Evolutionary conservation across 768 basidiomycete species (phyloP).

Genomic region (Tulasnella sp.): DNA sequence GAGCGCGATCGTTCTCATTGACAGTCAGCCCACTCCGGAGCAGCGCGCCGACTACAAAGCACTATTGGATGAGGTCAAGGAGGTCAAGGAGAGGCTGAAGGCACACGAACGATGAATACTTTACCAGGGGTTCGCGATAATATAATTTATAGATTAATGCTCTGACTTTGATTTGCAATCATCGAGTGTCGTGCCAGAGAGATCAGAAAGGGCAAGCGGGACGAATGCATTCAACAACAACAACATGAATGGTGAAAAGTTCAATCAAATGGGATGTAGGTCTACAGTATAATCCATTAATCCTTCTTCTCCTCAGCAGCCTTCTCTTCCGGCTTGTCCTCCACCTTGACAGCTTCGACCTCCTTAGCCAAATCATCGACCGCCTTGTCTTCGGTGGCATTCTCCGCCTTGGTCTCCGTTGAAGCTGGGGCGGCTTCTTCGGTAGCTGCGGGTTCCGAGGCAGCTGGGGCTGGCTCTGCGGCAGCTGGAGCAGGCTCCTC

Average conservation of each 20-base stretch:
- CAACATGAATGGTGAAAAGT: neutral
- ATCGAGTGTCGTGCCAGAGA: neutral
- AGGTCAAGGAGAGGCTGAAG: neutral
- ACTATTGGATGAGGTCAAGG: neutral
- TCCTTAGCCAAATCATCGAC: neutral
- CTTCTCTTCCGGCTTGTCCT: neutral
- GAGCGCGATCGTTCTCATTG: neutral
- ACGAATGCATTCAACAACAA: neutral
- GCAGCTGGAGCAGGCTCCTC: constrained; percentile 23
- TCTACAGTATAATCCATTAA: neutral
- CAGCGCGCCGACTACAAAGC: neutral
- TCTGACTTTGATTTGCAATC: neutral
- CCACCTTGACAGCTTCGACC: neutral
- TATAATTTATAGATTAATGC: neutral
- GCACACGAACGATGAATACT: neutral
- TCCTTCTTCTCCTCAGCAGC: no score
- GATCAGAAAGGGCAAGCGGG: neutral
- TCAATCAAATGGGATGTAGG: neutral
- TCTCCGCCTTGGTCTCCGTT: neutral
- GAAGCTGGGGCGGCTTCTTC: constrained; percentile 21
- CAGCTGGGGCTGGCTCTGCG: neutral
- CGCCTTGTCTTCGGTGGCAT: neutral
- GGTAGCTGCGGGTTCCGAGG: constrained; percentile 23
- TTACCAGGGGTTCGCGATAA: neutral
- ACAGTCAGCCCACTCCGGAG: neutral